Conservation (phyloP, 768 basidiomycete species). For the Phylloporus scabripes region DNA sequence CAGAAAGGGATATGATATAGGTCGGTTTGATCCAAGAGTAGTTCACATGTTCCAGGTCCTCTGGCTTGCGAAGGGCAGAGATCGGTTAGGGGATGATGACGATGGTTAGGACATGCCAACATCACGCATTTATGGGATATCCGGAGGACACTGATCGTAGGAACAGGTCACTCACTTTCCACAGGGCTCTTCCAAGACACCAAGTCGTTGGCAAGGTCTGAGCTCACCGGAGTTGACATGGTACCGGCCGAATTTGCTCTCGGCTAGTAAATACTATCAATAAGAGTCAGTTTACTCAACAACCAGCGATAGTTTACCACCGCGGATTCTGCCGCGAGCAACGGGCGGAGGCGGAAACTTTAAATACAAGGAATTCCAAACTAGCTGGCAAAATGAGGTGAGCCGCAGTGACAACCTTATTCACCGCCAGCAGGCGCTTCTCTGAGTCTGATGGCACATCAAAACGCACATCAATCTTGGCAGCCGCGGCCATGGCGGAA, state of each 20-base stretch:
- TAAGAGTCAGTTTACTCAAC: neutral
- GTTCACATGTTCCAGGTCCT: neutral
- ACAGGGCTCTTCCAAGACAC: neutral
- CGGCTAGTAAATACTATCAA: neutral
- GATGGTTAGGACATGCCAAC: no score
- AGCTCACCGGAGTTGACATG: neutral
- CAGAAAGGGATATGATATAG: neutral
- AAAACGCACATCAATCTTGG: neutral
- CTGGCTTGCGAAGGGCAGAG: neutral
- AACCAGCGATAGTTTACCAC: neutral
- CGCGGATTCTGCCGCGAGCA: neutral
- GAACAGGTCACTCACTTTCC: neutral
- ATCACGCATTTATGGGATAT: neutral
- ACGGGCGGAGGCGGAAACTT: neutral
- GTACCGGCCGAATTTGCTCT: neutral
- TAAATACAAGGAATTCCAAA: neutral
- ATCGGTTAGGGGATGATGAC: neutral
- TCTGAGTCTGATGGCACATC: neutral
- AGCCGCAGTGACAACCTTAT: neutral
- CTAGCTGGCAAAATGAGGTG: neutral
- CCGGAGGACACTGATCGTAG: neutral
- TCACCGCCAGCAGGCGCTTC: neutral
- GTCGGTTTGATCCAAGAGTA: neutral
- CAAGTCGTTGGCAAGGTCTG: neutral
- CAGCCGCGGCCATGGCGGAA: neutral